A percentile compares a stretch with the other conserved stretches of the same genome.
Evolutionary conservation across 768 basidiomycete species (phyloP).

Genomic region (Lactifluus hygrophoroides): DNA sequence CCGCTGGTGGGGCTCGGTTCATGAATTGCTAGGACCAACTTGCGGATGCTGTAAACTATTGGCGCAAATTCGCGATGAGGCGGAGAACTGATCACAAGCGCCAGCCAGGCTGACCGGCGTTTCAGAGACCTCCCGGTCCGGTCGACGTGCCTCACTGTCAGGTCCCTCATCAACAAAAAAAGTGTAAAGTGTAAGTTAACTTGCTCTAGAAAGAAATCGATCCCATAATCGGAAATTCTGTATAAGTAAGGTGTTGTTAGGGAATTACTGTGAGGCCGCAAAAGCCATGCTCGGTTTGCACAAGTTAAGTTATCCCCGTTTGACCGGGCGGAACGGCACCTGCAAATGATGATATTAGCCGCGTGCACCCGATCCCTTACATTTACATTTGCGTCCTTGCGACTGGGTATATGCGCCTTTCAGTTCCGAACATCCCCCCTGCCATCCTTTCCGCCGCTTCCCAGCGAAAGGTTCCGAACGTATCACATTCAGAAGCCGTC

Average conservation of each 20-base stretch:
- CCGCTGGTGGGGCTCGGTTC: constrained; percentile 38
- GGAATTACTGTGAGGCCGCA: too few relatives aligned
- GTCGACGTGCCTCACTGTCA: too few relatives aligned
- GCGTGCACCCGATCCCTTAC: neutral
- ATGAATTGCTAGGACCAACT: constrained; percentile 20
- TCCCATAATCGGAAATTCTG: neutral
- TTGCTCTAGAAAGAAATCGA: neutral
- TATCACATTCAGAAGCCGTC: constrained; percentile 45
- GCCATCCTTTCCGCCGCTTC: constrained; percentile 39
- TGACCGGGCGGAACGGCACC: too few relatives aligned
- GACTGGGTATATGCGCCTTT: constrained; percentile 55
- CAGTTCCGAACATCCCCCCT: constrained; percentile 67
- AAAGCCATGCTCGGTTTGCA: neutral
- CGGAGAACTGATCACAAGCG: too few relatives aligned
- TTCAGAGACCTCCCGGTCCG: too few relatives aligned
- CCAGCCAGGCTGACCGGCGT: too few relatives aligned
- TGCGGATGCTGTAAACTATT: neutral
- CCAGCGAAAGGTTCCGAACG: constrained; percentile 28
- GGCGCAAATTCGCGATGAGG: too few relatives aligned
- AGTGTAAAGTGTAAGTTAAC: neutral
- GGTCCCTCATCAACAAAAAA: too few relatives aligned
- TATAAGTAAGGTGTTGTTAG: too few relatives aligned
- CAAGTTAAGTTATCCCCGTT: too few relatives aligned
- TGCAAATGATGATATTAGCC: neutral
- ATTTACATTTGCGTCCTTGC: neutral